Conservation (phyloP, 768 basidiomycete species). For the Termitomyces sp. region DNA sequence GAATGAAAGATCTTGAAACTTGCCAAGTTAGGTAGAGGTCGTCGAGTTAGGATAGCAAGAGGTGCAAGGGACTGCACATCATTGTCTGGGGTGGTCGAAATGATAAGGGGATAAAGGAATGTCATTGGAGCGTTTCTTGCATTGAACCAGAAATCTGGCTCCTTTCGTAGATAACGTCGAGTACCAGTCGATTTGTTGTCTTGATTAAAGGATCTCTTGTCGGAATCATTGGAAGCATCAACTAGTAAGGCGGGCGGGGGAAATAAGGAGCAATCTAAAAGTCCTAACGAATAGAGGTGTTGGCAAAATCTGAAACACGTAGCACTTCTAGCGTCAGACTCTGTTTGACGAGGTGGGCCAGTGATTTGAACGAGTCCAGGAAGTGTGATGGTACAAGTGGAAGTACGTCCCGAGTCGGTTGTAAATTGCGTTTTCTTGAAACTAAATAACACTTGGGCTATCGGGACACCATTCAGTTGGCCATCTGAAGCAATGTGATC, state of each 20-base stretch:
- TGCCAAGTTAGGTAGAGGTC: constrained; percentile 54
- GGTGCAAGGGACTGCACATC: constrained; percentile 43
- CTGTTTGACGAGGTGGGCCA: constrained; percentile 41
- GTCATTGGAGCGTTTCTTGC: constrained; percentile 19
- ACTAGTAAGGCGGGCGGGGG: constrained; percentile 20
- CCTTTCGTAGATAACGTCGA: constrained; percentile 50
- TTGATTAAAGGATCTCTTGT: constrained; percentile 1
- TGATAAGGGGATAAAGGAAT: constrained; percentile 52
- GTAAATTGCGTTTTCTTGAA: constrained; percentile 30
- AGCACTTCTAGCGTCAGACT: constrained; percentile 48
- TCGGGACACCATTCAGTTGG: constrained; percentile 7
- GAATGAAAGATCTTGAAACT: constrained; percentile 57
- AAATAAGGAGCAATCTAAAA: constrained; percentile 48
- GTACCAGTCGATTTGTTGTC: constrained; percentile 34
- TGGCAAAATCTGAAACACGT: constrained; percentile 56
- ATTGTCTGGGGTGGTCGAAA: constrained; percentile 32
- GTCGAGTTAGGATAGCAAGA: constrained; percentile 60
- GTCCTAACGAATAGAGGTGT: constrained; percentile 41
- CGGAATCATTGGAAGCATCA: constrained; percentile 11
- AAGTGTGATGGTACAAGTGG: constrained; percentile 46
- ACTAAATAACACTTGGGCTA: constrained; percentile 30
- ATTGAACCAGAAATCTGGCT: constrained; percentile 65
- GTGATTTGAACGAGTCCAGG: constrained; percentile 34
- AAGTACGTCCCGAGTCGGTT: constrained; percentile 20
- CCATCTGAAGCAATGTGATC: constrained; percentile 41